Conservation (phyloP, 2,329 filamentous ascomycete species). For the Hypoxylon rubiginosum region DNA sequence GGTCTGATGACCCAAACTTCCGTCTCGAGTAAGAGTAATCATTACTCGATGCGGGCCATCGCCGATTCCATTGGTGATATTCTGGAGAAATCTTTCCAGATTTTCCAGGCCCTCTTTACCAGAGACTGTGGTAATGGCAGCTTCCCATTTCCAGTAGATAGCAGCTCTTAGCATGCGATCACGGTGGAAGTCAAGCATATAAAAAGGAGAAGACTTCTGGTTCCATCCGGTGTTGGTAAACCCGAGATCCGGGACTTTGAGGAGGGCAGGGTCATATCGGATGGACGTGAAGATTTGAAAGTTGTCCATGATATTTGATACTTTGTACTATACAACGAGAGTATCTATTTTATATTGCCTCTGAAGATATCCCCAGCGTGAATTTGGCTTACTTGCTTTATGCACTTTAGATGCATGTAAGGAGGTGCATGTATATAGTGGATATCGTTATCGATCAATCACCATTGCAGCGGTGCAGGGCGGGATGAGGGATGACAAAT, state of each 20-base stretch:
- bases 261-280: slow-evolving; percentile 75
- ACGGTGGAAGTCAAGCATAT: slow-evolving; percentile 83
- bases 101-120: slow-evolving; percentile 61
- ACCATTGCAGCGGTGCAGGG: no score
- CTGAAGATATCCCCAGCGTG: no score
- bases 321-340: neutral
- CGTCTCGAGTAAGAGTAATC: slow-evolving; percentile 66
- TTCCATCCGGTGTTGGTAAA: slow-evolving; percentile 66
- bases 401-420: neutral
- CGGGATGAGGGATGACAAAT: slow-evolving; percentile 26
- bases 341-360: neutral
- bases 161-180: slow-evolving; percentile 80
- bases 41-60: slow-evolving; percentile 64
- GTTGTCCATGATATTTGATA: slow-evolving; percentile 53
- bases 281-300: slow-evolving; percentile 79
- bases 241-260: slow-evolving; percentile 55
- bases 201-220: slow-evolving; percentile 72
- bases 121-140: slow-evolving; percentile 59
- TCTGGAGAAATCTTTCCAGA: slow-evolving; percentile 57
- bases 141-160: slow-evolving; percentile 67
- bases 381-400: neutral
- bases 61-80: slow-evolving; percentile 46
- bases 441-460: no score
- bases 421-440: no score
- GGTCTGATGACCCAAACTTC: slow-evolving; percentile 60